A percentile compares a stretch with the other conserved stretches of the same genome.
Evolutionary conservation across 2,329 filamentous ascomycete species (phyloP).

Genomic region (Cladophialophora psammophila): DNA sequence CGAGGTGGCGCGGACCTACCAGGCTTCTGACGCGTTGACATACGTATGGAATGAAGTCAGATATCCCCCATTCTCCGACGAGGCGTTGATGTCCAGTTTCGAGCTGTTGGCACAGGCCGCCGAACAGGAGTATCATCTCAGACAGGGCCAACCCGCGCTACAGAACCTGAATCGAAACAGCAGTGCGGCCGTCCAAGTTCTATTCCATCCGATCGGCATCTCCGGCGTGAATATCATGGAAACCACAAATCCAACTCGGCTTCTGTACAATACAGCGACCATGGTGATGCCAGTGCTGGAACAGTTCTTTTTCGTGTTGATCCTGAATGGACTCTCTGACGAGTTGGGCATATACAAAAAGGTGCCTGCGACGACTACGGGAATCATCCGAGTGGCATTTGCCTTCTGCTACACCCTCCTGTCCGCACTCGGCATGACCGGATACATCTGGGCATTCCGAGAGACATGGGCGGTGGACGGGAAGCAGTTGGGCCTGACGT

Average conservation of each 20-base stretch:
- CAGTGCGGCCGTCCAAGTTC: constrained; percentile 45
- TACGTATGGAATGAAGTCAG: constrained; percentile 57
- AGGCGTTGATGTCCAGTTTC: constrained; percentile 45
- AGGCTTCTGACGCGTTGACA: constrained; percentile 47
- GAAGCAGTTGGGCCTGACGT: constrained; percentile 53
- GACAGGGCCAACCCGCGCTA: constrained; percentile 34
- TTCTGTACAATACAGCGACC: constrained; percentile 56
- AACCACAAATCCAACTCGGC: constrained; percentile 51
- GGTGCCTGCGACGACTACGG: constrained; percentile 44
- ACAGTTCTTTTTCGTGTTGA: constrained; percentile 58
- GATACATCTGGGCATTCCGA: constrained; percentile 52
- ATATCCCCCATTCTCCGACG: constrained; percentile 51
- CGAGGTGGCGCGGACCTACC: constrained; percentile 46
- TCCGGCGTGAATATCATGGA: constrained; percentile 50
- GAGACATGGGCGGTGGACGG: constrained; percentile 51
- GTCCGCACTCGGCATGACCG: constrained; percentile 51
- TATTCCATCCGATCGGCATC: constrained; percentile 51
- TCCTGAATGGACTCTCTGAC: constrained; percentile 53
- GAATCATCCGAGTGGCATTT: constrained; percentile 46
- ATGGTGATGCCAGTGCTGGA: constrained; percentile 57
- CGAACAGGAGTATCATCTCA: constrained; percentile 5
- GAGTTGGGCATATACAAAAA: constrained; percentile 50
- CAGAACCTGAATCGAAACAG: constrained; percentile 45
- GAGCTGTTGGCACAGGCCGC: constrained; percentile 45
- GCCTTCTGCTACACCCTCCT: constrained; percentile 51